phyloP scores from a whole-genome alignment of 2,329 filamentous ascomycete genomes.

The Ustilaginoidea virens region DNA sequence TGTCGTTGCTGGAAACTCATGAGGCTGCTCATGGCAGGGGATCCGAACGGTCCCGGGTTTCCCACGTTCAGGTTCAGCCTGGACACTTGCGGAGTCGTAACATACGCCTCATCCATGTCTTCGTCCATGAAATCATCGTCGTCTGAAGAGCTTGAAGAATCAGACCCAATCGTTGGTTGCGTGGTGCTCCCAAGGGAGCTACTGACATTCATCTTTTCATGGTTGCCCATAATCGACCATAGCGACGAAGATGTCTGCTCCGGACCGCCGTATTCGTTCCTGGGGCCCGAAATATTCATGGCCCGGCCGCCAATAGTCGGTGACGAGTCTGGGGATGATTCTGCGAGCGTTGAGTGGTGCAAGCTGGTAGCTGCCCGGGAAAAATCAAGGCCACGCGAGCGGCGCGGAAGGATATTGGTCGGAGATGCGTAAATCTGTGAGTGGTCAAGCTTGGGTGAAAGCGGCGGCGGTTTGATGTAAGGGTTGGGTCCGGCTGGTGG shows the following conservation, averaged over 20 bases:
- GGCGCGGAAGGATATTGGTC: conserved; percentile 72
- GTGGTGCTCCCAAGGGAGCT: conserved; percentile 60
- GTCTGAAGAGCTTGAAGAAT: conserved; percentile 60
- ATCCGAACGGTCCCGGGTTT: conserved; percentile 42
- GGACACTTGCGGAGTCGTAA: conserved; percentile 66
- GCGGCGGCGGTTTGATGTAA: conserved; percentile 43
- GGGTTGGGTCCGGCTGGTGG: conserved; percentile 19
- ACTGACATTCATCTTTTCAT: conserved; percentile 57
- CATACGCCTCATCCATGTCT: conserved; percentile 64
- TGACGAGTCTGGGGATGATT: conserved; percentile 80
- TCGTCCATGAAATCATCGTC: conserved; percentile 59
- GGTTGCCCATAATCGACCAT: conserved; percentile 56
- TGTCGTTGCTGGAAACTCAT: conserved; percentile 72
- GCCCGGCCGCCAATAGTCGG: conserved; percentile 60
- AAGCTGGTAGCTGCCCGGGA: conserved; percentile 85
- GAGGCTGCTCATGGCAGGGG: conserved; percentile 59
- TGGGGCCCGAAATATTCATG: conserved; percentile 44
- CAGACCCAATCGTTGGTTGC: conserved; percentile 50
- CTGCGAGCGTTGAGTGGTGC: conserved; percentile 87
- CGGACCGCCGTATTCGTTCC: conserved; percentile 31
- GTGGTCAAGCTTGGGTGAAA: conserved; percentile 76
- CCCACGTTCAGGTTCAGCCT: conserved; percentile 36
- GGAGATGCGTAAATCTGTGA: conserved; percentile 77
- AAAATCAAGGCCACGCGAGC: conserved; percentile 84
- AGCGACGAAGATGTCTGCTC: conserved; percentile 55